Evolutionary conservation across 805 yeast genomes (phyloP), one percentile per base, ranked within the genome.

Genomic region (Barnettozyma sucrosica): DNA sequence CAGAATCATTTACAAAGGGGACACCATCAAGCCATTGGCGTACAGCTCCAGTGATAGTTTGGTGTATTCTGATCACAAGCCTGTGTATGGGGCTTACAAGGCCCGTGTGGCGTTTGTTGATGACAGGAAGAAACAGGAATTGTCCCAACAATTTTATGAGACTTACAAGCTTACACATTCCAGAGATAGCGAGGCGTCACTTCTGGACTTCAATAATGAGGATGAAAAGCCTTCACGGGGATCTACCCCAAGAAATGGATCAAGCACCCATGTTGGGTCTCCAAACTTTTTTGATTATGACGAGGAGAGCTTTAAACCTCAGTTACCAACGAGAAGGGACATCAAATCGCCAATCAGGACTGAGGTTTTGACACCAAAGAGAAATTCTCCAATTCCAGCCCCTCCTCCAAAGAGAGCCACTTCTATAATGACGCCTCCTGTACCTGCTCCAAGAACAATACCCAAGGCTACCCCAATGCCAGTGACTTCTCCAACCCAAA

Each of bases 1-100:
- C 65, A 72, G 99, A 59, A 83, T 88, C 47, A 68, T 92, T 42
- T 83, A 74, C 57, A 72, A 75, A 50, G 89, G 95, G 34, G 63
- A 70, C 4, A 67, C 67, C 16, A 57, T 89, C 37, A 66, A 71
- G 36, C 93, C 88, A 41, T 61, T 81, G 52, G 80, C 80, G 45
- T 93, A 93, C 62, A 77, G 81, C 46, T 77, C 84, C 43, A 80
- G 81, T 1, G 79, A 79, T n/a, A 37, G 47, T 54, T 65, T 92
- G 37, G 61, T 61, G 47, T 74, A 83, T 48, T 88, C 97, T 47
- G 99, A 93, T 61, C 99, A 93, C 63, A 82, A 88, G 50, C 99
- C 99, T 0, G 96, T 93, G 3, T 93, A 76, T 64, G 89, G 92
- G 4, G 80, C 89, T 1, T 89, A 85, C 59, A 68, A 72, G 30